Base-by-base conservation (phyloP, 441 rosid genomes). In the Erysimum cheiri region DNA sequence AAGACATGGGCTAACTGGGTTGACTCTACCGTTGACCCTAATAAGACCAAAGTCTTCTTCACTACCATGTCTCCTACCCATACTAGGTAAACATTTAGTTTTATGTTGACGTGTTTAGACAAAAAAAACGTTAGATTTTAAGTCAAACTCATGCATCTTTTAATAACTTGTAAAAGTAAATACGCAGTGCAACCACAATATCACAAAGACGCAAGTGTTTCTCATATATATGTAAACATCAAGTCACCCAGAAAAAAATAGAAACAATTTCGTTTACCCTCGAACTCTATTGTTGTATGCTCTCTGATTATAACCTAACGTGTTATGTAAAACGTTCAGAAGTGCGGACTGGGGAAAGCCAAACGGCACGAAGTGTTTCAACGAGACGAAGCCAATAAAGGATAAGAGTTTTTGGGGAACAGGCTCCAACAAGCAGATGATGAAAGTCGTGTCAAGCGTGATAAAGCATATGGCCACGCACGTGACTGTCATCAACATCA, bases 1-100 rank as follows among this genome's bases (percentile, higher is more conserved):
- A 89, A 82, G 82, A 93, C 98, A 26, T 91, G 97, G 98, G 95
- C 97, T n/a, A 91, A 93, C 35, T 93, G 98, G 96, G 74, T 91
- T 0, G 98, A 93, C 83, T 89, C 97, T 11, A 89, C 79, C 35
- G 72, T 89, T 49, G 83, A 89, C 71, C 85, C 92, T 56, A 93
- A 91, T 86, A 83, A 73, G 41, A 91, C 97, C 11, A 84, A 82
- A 35, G 91, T 89, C 70, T 89, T 93, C 77, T 93, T 93, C 83
- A 88, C 93, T 4, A 88, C 98, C 0, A 91, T 93, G 96, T 91
- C 97, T 31, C 92, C 98, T 24, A 76, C 93, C 3, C 97, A 93
- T 75, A 56, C 92, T 37, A 88, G 86, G 98, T 93, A 37, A 39
- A 35, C 36, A 29, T 28, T 33, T 67, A 10, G 33, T 54, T 44